Evolutionary conservation across 1,139 yeast species (phyloP).

Genomic region (Debaryomyces nepalensis): DNA sequence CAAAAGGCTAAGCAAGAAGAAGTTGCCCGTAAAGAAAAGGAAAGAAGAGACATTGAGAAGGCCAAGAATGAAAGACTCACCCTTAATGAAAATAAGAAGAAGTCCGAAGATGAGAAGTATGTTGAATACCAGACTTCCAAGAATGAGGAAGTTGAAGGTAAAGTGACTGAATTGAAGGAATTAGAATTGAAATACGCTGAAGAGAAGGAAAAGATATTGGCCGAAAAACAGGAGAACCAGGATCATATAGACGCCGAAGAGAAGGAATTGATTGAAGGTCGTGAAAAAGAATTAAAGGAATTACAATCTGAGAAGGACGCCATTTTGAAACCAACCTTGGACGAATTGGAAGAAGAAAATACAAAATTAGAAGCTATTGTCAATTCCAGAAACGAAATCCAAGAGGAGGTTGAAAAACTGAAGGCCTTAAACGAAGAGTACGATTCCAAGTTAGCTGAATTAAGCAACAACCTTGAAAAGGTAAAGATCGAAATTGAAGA

Average conservation of each 20-base stretch:
- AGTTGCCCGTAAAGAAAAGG: slow-evolving; percentile 54
- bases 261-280: slow-evolving; percentile 40
- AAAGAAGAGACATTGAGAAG: slow-evolving; percentile 41
- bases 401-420: slow-evolving; percentile 39
- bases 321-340: slow-evolving; percentile 44
- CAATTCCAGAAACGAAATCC: slow-evolving; percentile 42
- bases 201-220: slow-evolving; percentile 43
- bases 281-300: slow-evolving; percentile 48
- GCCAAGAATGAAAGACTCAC: slow-evolving; percentile 44
- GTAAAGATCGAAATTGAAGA: slow-evolving; percentile 45
- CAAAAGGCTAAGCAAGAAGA: slow-evolving; percentile 55
- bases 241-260: slow-evolving; percentile 50
- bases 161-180: slow-evolving; percentile 40
- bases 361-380: slow-evolving; percentile 45
- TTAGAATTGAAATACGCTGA: slow-evolving; percentile 39
- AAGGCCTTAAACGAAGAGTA: slow-evolving; percentile 40
- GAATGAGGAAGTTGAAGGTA: slow-evolving; percentile 42
- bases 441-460: slow-evolving; percentile 38
- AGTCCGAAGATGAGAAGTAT: slow-evolving; percentile 44
- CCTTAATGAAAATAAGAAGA: slow-evolving; percentile 46
- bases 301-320: slow-evolving; percentile 53
- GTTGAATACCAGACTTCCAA: slow-evolving; percentile 36
- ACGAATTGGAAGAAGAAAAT: slow-evolving; percentile 44
- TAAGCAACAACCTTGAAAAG: slow-evolving; percentile 41
- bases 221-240: slow-evolving; percentile 45